These are phyloP conservation scores for Mollisia scopiformis DNA, from an alignment of 2,329 filamentous ascomycete species.

Conservation along the genomic window DNA sequence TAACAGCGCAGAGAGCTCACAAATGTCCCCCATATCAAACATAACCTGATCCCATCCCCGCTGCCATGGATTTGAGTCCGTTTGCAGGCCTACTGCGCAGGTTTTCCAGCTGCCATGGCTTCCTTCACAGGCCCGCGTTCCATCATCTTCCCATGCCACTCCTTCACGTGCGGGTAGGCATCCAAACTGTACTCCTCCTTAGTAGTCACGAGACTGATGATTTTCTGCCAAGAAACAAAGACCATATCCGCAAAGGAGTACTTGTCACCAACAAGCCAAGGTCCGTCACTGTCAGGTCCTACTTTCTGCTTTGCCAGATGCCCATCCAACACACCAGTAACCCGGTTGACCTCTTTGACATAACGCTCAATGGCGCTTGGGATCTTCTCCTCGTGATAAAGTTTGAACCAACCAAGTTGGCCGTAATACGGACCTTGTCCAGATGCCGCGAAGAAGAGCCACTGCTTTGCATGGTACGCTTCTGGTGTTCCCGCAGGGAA, in stretches of 20 bases:
- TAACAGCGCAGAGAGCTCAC: no score
- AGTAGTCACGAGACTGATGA: background rate
- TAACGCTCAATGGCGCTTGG: constrained; percentile 48
- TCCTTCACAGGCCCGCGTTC: constrained; percentile 11
- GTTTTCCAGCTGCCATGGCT: background rate
- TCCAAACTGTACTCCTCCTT: constrained; percentile 15
- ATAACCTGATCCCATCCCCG: no score
- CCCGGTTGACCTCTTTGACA: constrained; percentile 41
- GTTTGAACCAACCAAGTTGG: constrained; percentile 19
- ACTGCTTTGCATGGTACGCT: constrained; percentile 40
- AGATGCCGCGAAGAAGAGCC: constrained; percentile 43
- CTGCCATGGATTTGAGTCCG: no score
- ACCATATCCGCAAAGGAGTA: constrained; percentile 41
- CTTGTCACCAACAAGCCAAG: constrained; percentile 44
- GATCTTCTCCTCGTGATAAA: background rate
- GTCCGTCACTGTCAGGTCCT: background rate
- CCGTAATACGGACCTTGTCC: constrained; percentile 47
- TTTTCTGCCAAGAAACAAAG: constrained; percentile 23
- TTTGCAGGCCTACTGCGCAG: no score
- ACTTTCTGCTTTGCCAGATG: constrained; percentile 38
- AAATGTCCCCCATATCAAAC: no score
- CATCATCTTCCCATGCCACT: constrained; percentile 23
- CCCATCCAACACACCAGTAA: constrained; percentile 43
- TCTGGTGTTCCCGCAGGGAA: constrained; percentile 36
- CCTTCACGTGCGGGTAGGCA: constrained; percentile 20